Evolutionary conservation across 164 flowering plant species (phyloP), one percentile per base, ranked within the genome.

Genomic region (Vitis riparia): DNA sequence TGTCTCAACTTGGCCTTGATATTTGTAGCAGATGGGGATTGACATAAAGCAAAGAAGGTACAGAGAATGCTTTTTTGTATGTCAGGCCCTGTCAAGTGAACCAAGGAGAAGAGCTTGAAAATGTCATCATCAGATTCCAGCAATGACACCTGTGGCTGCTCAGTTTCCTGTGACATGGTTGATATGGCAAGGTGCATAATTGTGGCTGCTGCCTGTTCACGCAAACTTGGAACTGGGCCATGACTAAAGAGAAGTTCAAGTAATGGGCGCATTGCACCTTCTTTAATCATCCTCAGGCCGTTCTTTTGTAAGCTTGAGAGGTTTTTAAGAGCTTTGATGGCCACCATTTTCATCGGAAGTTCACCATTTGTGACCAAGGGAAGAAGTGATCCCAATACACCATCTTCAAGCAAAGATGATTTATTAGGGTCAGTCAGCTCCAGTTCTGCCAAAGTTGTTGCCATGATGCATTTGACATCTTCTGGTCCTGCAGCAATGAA

Each of bases 381-480:
- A 69, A 88, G 84, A 62, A 90, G 87, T 8, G 91, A 82, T 48
- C 57, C 70, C 9, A 87, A 66, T 12, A 71, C 89, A 56, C 91
- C 91, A 64, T 78, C 77, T 71, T 88, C 89, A 65, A 84, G 71
- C 23, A 90, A 73, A 65, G 80, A 65, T 17, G 78, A 81, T 70
- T 88, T 88, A 61, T 80, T 80, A 66, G 76, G 84, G 71, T 87
- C 92, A 62, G 85, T 88, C 73, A 90, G 75, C 77, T 88, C 88
- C 83, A 90, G 81, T 70, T 88, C 92, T 32, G 90, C 87, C 76
- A 90, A 79, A 64, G 88, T 78, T 65, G 58, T 68, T 23, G 85
- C 86, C 91, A 88, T 84, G 19, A 30, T 70, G 77, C 75, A 62
- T 75, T 88, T 85, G 13, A 80, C 86, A 68, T 72, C 72, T 68